phyloP scores from a whole-genome alignment of 345 rosid species.

The Clausena lansium region DNA sequence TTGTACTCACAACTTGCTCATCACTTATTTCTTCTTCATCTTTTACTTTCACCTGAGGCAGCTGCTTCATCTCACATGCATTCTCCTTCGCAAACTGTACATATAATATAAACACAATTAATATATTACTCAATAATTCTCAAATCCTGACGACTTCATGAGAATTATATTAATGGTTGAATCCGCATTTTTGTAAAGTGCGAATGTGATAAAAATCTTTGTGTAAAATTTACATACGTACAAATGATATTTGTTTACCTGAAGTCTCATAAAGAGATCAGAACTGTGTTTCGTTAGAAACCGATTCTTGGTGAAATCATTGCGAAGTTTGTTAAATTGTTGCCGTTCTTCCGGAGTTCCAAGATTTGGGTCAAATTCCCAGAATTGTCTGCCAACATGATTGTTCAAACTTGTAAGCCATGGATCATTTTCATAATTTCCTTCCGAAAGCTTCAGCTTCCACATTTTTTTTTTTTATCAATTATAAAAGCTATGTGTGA shows the following conservation, averaged over 20 bases:
- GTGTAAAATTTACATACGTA: no score
- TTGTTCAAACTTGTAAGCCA: conserved; percentile 30
- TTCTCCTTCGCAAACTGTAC: conserved; percentile 41
- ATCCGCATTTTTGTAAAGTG: no score
- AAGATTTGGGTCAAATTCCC: conserved; percentile 48
- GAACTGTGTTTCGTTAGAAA: conserved; percentile 47
- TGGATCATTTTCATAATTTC: conserved; percentile 25
- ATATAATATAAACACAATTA: no score
- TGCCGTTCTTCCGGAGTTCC: conserved; percentile 31
- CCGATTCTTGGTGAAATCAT: conserved; percentile 31
- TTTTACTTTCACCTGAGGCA: neutral
- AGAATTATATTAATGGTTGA: no score
- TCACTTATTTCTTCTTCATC: conserved; percentile 27
- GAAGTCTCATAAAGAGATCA: conserved; percentile 51
- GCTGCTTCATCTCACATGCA: neutral
- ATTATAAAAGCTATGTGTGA: no score
- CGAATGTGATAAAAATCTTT: no score
- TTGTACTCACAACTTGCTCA: conserved; percentile 27
- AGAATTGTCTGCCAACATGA: conserved; percentile 48
- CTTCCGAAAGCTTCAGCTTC: conserved; percentile 54
- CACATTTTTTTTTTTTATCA: conserved; percentile 28
- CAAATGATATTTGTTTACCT: conserved; percentile 25
- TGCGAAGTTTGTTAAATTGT: conserved; percentile 28
- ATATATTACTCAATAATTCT: no score
- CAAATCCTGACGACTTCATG: no score